Conservation (phyloP, 352 stramenopile genomes). For the Phytophthora crassamura region DNA sequence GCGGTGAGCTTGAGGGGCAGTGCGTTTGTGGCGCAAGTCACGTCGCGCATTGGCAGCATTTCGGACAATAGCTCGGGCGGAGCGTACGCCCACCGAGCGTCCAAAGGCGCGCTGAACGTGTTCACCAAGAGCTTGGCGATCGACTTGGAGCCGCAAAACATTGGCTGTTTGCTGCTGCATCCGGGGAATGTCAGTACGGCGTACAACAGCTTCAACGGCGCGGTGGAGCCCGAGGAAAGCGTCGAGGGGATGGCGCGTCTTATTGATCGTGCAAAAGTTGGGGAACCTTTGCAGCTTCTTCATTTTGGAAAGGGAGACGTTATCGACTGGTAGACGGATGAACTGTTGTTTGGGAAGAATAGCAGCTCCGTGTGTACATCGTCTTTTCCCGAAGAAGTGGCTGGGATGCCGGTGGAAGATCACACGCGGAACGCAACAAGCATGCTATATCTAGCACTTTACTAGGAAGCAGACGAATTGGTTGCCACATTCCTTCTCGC, state of each 20-base stretch:
- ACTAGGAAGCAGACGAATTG: too few species aligned
- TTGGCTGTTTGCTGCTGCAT: conserved; percentile 51
- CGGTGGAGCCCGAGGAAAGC: conserved; percentile 44
- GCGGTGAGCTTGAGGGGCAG: conserved; percentile 30
- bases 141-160: conserved; percentile 54
- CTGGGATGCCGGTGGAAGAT: too few species aligned
- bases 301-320: conserved; percentile 58
- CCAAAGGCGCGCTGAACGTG: conserved; percentile 77
- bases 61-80: conserved; percentile 38
- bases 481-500: too few species aligned
- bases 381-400: too few species aligned
- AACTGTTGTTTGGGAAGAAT: background rate
- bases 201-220: conserved; percentile 41
- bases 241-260: conserved; percentile 45
- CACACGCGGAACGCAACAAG: too few species aligned
- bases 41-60: conserved; percentile 60
- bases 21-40: conserved; percentile 55
- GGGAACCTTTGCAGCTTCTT: conserved; percentile 47
- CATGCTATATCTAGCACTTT: too few species aligned
- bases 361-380: background rate
- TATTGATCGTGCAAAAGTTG: conserved; percentile 39
- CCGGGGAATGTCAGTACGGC: conserved; percentile 61
- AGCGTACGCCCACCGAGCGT: conserved; percentile 69
- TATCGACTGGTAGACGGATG: conserved; percentile 54
- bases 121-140: conserved; percentile 57